Base-by-base conservation (phyloP, 352 stramenopile genomes). In the Pythium insidiosum region DNA sequence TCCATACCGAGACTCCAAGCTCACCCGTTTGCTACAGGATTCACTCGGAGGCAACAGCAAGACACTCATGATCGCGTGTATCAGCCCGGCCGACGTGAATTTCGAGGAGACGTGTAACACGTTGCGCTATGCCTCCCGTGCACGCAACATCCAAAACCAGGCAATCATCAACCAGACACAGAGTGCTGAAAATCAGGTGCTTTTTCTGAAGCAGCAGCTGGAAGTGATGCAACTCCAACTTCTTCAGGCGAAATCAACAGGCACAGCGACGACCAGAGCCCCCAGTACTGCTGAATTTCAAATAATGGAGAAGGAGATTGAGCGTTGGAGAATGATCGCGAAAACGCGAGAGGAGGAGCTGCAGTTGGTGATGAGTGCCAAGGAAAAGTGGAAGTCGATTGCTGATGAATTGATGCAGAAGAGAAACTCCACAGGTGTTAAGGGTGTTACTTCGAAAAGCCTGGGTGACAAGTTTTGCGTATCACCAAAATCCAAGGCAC, bases 121-220 rank as follows among this genome's bases (percentile, higher is more conserved):
- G 39, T 68, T 99, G 15, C 79, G 96, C 15, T 91, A 88, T 50
- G 95, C 95, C 1, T 95, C 96, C 41, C 85, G 96, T 18, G 93
- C 97, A 5, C 98, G 98, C 36, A 98, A 98, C 44, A 99, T 99
- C 56, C 94, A 98, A 55, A 99, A 99, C 63, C 85, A 90, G 48
- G 93, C 96, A 1, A 79, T 97, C 43, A 88, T 99, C 28, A 99
- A 99, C 62, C 89, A 98, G 51, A 92, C 98, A 49, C 69, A 88
- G 18, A 97, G 95, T 44, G 80, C 93, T 19, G 77, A 89, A 23
- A 96, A 61, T 39, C 66, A 84, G 48, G 48, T 88, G 9, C 25
- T 29, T 5, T 72, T 66, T 29, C 56, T 90, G 6, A 84, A 83
- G 40, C 70, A 81, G 43, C 73, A 91, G 49, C 37, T 91, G 16